Base-by-base conservation (phyloP, 352 stramenopile species). In the Globisporangium splendens region DNA sequence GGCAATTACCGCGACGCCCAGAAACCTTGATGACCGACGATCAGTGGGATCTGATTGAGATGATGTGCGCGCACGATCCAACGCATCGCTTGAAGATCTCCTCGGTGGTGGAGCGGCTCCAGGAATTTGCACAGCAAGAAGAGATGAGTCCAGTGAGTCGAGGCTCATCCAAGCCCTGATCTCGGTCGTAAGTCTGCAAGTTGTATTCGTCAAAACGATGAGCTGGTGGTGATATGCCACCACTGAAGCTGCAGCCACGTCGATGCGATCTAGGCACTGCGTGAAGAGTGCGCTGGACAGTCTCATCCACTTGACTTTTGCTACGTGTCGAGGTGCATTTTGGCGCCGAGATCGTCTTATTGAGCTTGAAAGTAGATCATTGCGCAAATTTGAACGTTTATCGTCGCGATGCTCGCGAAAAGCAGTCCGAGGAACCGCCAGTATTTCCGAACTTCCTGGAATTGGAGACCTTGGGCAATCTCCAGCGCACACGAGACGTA, bases 371-470 rank as follows among this genome's bases (percentile, higher is more conserved):
- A 20, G 61, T 65, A 65, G 14, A 61, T 18, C 24, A 61, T 12
- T 0, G 38, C 62, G 1, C 55, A 75, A 38, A 74, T 71, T 21
- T 68, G 63, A 47, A 74, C 70, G 50, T 73, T 77, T 17, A 71
- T 53, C n/a, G 70, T 35, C 12, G 64, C 68, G 18, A 63, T 62
- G 3, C 55, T 57, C 4, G 66, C 58, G 20, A 77, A 74, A 17
- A 74, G 21, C 13, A 69, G 55, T 6, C 54, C 59, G 35, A 80
- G 54, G 35, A 67, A 76, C 12, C 63, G 50, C 10, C 63, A 49
- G 7, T 70, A 65, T 1, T 58, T 43, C 15, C 65, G 65, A 12
- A 74, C 54, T 7, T 53, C 46, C 38, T 75, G 51, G n/a, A 74
- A 74, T 46, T 63, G 41, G 5, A 56, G 33, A 5, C 57, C 49